phyloP scores from a whole-genome alignment of 495 filamentous ascomycete species.

The Xylaria longipes region DNA sequence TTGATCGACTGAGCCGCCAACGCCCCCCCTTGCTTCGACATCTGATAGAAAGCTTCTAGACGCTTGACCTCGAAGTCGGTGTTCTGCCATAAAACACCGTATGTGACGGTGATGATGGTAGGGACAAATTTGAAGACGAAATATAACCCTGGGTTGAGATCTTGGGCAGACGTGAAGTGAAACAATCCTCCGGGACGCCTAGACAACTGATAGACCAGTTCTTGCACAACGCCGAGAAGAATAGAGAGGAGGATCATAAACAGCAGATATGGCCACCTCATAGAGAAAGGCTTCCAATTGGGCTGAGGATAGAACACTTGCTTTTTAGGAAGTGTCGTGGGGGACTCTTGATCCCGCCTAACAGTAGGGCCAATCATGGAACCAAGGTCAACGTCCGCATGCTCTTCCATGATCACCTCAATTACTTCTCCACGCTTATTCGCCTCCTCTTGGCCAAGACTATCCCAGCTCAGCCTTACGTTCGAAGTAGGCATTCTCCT shows the following conservation, averaged over 20 bases:
- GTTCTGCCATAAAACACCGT: constrained; percentile 77
- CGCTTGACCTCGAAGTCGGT: constrained; percentile 78
- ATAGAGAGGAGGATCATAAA: constrained; percentile 64
- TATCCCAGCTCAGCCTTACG: constrained; percentile 42
- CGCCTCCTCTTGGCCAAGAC: constrained; percentile 56
- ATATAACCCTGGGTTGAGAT: constrained; percentile 60
- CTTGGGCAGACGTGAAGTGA: constrained; percentile 56
- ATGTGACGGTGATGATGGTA: constrained; percentile 69
- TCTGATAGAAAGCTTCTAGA: constrained; percentile 75
- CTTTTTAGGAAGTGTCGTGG: constrained; percentile 37
- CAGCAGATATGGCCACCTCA: constrained; percentile 67
- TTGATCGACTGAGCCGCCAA: constrained; percentile 72
- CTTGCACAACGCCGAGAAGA: constrained; percentile 60
- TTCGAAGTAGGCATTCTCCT: constrained; percentile 31
- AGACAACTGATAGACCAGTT: constrained; percentile 67
- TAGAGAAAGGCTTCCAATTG: constrained; percentile 75
- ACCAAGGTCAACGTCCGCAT: constrained; percentile 44
- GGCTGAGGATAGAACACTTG: constrained; percentile 64
- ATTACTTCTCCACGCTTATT: constrained; percentile 59
- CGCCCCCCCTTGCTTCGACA: constrained; percentile 68
- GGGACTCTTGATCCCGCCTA: constrained; percentile 33
- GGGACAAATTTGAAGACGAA: constrained; percentile 78
- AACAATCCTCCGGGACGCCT: constrained; percentile 47
- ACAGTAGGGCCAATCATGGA: constrained; percentile 45
- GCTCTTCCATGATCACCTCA: constrained; percentile 56